Base-by-base conservation (phyloP, 352 stramenopile species). In the Phytophthora pistaciae region DNA sequence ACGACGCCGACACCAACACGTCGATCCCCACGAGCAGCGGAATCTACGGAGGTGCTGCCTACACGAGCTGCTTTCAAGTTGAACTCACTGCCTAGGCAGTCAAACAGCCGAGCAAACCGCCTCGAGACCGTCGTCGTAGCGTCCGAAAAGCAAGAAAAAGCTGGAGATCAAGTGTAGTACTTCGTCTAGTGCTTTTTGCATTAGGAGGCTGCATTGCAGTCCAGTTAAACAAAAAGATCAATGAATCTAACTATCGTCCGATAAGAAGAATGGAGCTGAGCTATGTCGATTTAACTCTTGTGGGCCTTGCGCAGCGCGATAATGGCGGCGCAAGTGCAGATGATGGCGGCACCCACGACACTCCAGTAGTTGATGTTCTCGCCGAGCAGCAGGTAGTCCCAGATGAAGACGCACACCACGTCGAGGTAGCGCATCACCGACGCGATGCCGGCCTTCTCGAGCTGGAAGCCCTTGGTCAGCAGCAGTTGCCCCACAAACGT, bases 391-490 rank as follows among this genome's bases (percentile, higher is more conserved):
- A 91, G 29, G 16, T 75, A 76, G 66, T 95, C 87, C 84, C 86
- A 94, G 53, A 96, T 76, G 66, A 96, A 96, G 7, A 93, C 84
- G 65, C 79, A 94, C n/a, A 94, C 87, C 8, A 96, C 87, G 58
- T 94, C 88, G 25, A 94, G 54, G 67, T 94, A 94, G 36, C 89
- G 89, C 89, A 94, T 94, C 58, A 94, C 84, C 14, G 85, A 94
- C 14, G 89, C 89, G 31, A 94, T 90, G 13, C 87, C 87, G n/a
- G 85, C 85, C 48, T 94, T 96, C 54, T 94, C 89, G 6, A 93
- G 75, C 69, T 96, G 89, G 57, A 96, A 94, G 6, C 89, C 89
- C 48, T 91, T 89, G 1, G 89, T 96, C 10, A 96, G 74, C 40
- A 91, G 75, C 56, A 93, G 48, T 53, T 94, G 87, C 2, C 85